Evolutionary conservation across 306 rosid species (phyloP), one percentile per base, ranked within the genome.

Genomic region (Cicer cuneatum): DNA sequence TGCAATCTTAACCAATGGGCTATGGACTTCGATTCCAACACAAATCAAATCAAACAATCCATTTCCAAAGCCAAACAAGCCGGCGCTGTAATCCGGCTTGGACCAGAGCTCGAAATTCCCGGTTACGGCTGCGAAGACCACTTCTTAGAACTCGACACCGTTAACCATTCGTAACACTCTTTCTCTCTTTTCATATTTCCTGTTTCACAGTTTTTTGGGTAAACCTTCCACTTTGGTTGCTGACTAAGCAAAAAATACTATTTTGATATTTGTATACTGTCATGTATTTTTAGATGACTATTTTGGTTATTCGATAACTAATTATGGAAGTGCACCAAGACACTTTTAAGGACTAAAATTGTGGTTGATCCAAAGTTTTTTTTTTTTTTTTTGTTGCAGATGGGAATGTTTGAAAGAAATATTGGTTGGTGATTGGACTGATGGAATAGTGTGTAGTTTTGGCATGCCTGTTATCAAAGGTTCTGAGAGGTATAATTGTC

Each of bases 1-100:
- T 94, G 97, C 79, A 94, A 89, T 82, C 85, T 94, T 33, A 94
- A 94, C 82, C 98, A 94, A 81, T 94, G 98, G 97, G 98, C 98
- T 38, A 90, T 94, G 98, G 98, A 94, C 77, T 90, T 91, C 72
- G 93, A 92, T 66, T 86, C 73, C 78, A 94, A 94, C 81, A 33
- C 84, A 1, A 82, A 85, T 39, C 84, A 81, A 86, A 94, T 92
- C 82, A 92, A 88, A 76, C 83, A 87, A 4, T 94, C 98, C 9
- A 86, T 94, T 45, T 65, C 80, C 10, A 42, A 68, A 66, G 91
- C 95, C 40, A 94, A 88, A 77, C 69, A 84, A 59, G 88, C 90
- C 41, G 97, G 95, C 10, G 98, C 98, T 21, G 88, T 74, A 46
- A 81, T 94, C 59, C 64, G 98, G 15, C 97, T 94, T 2, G 96